phyloP scores from a whole-genome alignment of 2,329 filamentous ascomycete species.

The Chaetomium sp. region DNA sequence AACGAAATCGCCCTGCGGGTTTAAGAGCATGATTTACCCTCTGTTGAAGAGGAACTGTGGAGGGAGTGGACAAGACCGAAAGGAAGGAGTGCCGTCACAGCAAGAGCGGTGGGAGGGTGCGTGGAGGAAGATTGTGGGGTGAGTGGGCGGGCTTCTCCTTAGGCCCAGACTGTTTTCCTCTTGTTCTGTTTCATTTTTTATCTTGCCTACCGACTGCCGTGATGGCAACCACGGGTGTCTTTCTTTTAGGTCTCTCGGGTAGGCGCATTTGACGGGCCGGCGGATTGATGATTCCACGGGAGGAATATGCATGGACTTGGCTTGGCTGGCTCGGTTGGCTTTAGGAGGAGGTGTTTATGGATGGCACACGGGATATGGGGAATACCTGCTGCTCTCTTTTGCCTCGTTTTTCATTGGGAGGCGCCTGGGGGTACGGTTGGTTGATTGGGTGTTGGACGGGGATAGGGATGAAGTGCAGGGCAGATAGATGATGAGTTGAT shows the following conservation, averaged over 20 bases:
- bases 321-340: background rate
- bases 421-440: no score
- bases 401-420: no score
- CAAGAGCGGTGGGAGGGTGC: conserved; percentile 4
- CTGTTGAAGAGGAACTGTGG: conserved; percentile 1
- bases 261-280: no score
- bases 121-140: conserved; percentile 19
- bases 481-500: no score
- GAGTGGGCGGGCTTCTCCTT: background rate
- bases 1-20: background rate
- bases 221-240: no score
- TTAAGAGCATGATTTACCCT: background rate
- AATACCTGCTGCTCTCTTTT: no score
- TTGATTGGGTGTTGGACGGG: no score
- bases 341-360: background rate
- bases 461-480: no score
- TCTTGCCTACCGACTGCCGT: no score
- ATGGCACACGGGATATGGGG: background rate
- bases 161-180: background rate
- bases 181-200: background rate
- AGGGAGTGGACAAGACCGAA: background rate
- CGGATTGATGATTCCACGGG: no score
- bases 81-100: background rate
- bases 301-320: background rate
- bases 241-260: no score